Percentiles rank a stretch among this genome's conserved stretches.
Conservation (phyloP, 2,329 filamentous ascomycete species). For the Macroventuria anomochaeta region DNA sequence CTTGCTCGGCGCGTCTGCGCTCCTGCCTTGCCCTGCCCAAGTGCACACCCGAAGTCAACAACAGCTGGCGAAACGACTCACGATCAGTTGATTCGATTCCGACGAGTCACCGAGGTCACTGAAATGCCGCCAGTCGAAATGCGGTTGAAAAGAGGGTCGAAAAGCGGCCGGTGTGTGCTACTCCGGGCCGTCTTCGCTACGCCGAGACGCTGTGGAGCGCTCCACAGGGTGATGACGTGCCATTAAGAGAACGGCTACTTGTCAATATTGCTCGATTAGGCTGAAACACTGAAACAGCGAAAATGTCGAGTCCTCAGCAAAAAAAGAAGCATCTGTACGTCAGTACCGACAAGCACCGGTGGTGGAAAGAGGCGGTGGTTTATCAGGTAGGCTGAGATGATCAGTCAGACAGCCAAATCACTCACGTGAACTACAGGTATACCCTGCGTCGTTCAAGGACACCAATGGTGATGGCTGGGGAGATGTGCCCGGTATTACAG, state of each 20-base stretch:
- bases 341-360: conserved; percentile 48
- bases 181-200: background rate
- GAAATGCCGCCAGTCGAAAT: background rate
- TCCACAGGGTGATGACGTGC: conserved; percentile 18
- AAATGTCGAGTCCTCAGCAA: conserved; percentile 5
- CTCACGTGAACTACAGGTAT: conserved; percentile 51
- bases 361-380: conserved; percentile 68
- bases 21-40: background rate
- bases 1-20: conserved; percentile 2
- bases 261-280: background rate
- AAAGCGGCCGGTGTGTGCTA: background rate
- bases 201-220: conserved; percentile 13
- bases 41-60: conserved; percentile 3
- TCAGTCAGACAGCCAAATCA: background rate
- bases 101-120: background rate
- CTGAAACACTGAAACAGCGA: background rate
- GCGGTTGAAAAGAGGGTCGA: conserved; percentile 3
- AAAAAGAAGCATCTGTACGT: conserved; percentile 35
- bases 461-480: conserved; percentile 63
- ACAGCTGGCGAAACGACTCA: background rate
- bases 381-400: conserved; percentile 54
- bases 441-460: conserved; percentile 66
- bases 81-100: background rate
- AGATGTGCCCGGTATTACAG: conserved; percentile 64
- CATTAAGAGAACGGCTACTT: conserved; percentile 2